These are phyloP conservation scores for Picochlorum sp. DNA, from an alignment of 139 green algal species.

Conservation along the genomic window DNA sequence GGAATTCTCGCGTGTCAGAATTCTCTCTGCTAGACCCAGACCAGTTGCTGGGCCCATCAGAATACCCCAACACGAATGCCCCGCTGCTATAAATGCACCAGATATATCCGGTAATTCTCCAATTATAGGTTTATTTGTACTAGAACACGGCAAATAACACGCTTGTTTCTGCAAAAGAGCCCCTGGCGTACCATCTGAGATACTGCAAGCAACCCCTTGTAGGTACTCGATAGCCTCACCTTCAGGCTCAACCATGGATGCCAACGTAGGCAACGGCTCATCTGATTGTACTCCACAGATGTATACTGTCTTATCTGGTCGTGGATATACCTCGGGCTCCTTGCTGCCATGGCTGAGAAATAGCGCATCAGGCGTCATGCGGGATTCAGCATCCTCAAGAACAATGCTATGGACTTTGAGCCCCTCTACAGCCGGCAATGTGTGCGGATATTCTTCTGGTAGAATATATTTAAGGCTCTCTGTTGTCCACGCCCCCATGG, in stretches of 20 bases:
- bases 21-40: slow-evolving; percentile 53
- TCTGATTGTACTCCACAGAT: slow-evolving; percentile 53
- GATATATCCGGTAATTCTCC: slow-evolving; percentile 43
- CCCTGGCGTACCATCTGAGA: slow-evolving; percentile 13
- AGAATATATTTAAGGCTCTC: slow-evolving; percentile 46
- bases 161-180: slow-evolving; percentile 44
- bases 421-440: slow-evolving; percentile 26
- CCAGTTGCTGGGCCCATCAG: slow-evolving; percentile 72
- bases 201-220: slow-evolving; percentile 12
- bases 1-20: not conserved
- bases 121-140: slow-evolving; percentile 55
- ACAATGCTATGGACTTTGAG: slow-evolving; percentile 73
- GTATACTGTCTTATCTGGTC: slow-evolving; percentile 68
- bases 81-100: slow-evolving; percentile 59
- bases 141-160: slow-evolving; percentile 60
- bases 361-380: slow-evolving; percentile 30
- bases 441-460: slow-evolving; percentile 22
- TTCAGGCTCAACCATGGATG: slow-evolving; percentile 31
- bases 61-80: slow-evolving; percentile 52
- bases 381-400: slow-evolving; percentile 26
- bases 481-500: slow-evolving; percentile 64
- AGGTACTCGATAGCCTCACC: slow-evolving; percentile 19
- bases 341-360: slow-evolving; percentile 38
- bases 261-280: slow-evolving; percentile 30
- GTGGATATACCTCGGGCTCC: slow-evolving; percentile 73